phyloP scores from a whole-genome alignment of 805 yeast genomes.

The Wickerhamiella siamensis region DNA sequence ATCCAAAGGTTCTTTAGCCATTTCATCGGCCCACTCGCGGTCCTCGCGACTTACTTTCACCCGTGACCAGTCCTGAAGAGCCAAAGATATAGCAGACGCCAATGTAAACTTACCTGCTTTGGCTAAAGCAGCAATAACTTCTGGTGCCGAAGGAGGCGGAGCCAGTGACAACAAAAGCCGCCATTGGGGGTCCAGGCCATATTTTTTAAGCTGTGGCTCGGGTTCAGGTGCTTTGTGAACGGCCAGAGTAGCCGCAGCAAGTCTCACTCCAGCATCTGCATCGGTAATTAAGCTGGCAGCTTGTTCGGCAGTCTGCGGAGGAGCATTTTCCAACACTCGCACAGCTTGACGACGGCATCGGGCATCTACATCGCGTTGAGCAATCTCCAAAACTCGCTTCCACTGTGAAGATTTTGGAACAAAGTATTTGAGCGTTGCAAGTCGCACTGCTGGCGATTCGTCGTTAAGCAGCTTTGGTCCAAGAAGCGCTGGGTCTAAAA shows the following conservation, averaged over 20 bases:
- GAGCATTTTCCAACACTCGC: conserved; percentile 1
- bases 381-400: conserved; percentile 8
- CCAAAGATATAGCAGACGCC: background rate
- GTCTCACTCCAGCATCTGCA: background rate
- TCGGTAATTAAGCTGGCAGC: background rate
- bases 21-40: background rate
- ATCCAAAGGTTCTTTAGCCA: background rate
- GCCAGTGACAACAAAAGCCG: background rate
- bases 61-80: background rate
- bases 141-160: background rate
- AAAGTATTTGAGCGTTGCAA: conserved; percentile 5
- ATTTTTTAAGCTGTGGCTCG: background rate
- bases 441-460: conserved; percentile 10
- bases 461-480: conserved; percentile 7
- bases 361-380: conserved; percentile 11
- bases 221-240: background rate
- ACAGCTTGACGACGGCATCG: conserved; percentile 12
- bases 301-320: background rate
- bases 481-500: background rate
- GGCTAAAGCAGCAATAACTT: background rate
- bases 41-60: background rate
- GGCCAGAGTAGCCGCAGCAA: background rate
- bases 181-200: background rate
- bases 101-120: background rate
- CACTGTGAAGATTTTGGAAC: background rate